Percentiles rank a stretch among this genome's conserved stretches.
phyloP scores from a whole-genome alignment of 169 alveolate genomes.

The Plasmodium gonderi region DNA sequence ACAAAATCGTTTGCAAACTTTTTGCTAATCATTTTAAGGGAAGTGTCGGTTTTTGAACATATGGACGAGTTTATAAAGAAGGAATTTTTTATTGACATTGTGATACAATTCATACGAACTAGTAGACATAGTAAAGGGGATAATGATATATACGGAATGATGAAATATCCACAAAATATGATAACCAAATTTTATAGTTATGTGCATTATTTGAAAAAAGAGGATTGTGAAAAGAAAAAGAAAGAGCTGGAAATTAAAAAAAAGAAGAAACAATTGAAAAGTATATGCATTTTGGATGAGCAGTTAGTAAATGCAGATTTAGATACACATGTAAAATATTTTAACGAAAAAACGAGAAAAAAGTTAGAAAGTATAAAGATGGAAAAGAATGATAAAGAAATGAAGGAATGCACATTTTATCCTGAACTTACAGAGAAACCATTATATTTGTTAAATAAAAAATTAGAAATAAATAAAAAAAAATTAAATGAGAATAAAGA shows the following conservation, averaged over 20 bases:
- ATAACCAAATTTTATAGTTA: conserved; percentile 58
- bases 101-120: conserved; percentile 1
- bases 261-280: conserved; percentile 39
- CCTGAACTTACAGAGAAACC: conserved; percentile 28
- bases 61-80: conserved; percentile 33
- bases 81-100: conserved; percentile 14
- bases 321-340: conserved; percentile 43
- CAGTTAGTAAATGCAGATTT: conserved; percentile 58
- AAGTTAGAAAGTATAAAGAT: conserved; percentile 32
- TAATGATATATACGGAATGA: conserved; percentile 17
- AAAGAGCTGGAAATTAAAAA: background rate
- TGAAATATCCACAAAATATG: conserved; percentile 47
- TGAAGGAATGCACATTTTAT: conserved; percentile 73
- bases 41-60: conserved; percentile 28
- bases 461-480: conserved; percentile 2
- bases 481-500: background rate
- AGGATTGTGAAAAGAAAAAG: conserved; percentile 32
- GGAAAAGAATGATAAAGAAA: conserved; percentile 31
- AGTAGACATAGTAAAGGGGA: background rate
- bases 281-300: conserved; percentile 25
- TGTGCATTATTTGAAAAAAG: conserved; percentile 37
- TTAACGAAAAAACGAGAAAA: conserved; percentile 41
- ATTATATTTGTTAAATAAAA: conserved; percentile 25
- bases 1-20: conserved; percentile 46
- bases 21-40: conserved; percentile 15